Conservation (phyloP, 2,329 filamentous ascomycete species). For the Exophiala sp. region DNA sequence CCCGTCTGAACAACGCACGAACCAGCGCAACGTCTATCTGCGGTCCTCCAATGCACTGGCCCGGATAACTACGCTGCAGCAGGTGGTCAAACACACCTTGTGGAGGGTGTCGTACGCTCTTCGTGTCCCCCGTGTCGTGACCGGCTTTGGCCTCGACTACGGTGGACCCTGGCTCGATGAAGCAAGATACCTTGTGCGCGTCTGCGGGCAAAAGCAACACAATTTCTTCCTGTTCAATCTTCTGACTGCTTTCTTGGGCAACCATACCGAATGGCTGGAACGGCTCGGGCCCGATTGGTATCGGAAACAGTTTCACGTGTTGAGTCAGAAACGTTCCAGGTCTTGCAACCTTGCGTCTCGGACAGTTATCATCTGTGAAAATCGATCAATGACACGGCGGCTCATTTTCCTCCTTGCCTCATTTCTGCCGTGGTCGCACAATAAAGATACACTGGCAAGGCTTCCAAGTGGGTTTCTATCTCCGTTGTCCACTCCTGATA, state of each 20-base stretch:
- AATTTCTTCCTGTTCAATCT: slow-evolving; percentile 56
- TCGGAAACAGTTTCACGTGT: slow-evolving; percentile 45
- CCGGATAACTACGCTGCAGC: slow-evolving; percentile 37
- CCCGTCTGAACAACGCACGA: slow-evolving; percentile 45
- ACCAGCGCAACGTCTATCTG: slow-evolving; percentile 46
- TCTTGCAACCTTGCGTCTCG: slow-evolving; percentile 47
- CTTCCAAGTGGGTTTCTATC: slow-evolving; percentile 15
- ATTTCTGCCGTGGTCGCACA: slow-evolving; percentile 45
- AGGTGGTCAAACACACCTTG: slow-evolving; percentile 43
- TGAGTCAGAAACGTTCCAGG: slow-evolving; percentile 44
- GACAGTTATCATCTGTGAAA: slow-evolving; percentile 52
- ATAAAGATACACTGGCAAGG: slow-evolving; percentile 15
- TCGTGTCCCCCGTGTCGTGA: slow-evolving; percentile 51
- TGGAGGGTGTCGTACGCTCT: slow-evolving; percentile 50
- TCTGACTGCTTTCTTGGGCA: slow-evolving; percentile 55
- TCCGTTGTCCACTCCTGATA: slow-evolving; percentile 20
- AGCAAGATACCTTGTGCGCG: slow-evolving; percentile 52
- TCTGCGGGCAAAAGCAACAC: slow-evolving; percentile 51
- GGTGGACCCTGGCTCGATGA: slow-evolving; percentile 59
- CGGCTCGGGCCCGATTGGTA: slow-evolving; percentile 51
- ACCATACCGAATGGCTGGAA: slow-evolving; percentile 56
- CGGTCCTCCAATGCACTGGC: slow-evolving; percentile 44
- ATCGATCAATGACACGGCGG: slow-evolving; percentile 55
- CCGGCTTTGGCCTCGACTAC: slow-evolving; percentile 45
- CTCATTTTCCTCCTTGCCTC: slow-evolving; percentile 54